A percentile compares a stretch with the other conserved stretches of the same genome.
Conservation (phyloP, 208 protist species). For the Leishmania arabica region DNA sequence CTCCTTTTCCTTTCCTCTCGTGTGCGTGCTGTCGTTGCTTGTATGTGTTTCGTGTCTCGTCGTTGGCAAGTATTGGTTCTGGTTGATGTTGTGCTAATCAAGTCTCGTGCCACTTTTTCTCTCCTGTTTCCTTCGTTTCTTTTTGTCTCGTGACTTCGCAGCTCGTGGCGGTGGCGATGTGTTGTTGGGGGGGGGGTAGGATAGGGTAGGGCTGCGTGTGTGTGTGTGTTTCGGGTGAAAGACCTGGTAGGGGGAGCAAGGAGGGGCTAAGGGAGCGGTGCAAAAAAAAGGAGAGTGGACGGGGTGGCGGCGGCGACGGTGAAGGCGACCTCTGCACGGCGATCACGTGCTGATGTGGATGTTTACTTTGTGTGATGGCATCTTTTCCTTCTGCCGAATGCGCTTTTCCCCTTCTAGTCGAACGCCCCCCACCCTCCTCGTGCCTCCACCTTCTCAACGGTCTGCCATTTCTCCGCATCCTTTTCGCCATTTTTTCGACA, state of each 20-base stretch:
- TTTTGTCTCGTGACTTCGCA: not conserved
- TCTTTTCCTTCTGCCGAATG: not conserved
- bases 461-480: not conserved
- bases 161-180: not conserved
- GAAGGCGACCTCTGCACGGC: not conserved
- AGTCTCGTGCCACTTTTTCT: not conserved
- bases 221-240: not conserved
- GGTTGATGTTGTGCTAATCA: not conserved
- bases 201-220: not conserved
- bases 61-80: not conserved
- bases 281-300: not conserved
- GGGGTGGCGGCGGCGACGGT: not conserved
- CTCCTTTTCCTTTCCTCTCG: not conserved
- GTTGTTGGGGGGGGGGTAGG: too few relatives aligned
- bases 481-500: not conserved
- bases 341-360: not conserved
- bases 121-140: not conserved
- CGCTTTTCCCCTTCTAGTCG: not conserved
- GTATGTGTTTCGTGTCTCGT: not conserved
- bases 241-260: not conserved
- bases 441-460: not conserved
- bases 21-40: not conserved
- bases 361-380: not conserved
- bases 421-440: not conserved
- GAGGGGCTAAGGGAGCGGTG: not conserved